Percentiles rank a stretch among this genome's conserved stretches.
Conservation (phyloP, 768 basidiomycete species). For the Hygrocybe coccinea region DNA sequence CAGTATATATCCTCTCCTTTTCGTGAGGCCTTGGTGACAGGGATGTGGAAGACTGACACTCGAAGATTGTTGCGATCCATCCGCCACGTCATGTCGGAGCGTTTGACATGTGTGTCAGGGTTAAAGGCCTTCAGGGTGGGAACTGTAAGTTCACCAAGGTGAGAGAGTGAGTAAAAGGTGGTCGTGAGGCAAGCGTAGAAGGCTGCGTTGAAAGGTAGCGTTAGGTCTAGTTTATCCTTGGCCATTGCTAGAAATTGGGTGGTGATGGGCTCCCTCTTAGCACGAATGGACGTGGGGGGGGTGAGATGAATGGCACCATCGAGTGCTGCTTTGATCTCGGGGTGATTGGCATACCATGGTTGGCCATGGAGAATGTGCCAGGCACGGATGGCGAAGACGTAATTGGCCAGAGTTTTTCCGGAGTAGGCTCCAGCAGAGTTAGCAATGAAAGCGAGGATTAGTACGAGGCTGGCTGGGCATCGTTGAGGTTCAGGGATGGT, state of each 20-base stretch:
- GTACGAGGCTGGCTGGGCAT: slow-evolving; percentile 20
- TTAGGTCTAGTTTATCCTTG: slow-evolving; percentile 20
- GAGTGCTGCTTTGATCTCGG: slow-evolving; percentile 25
- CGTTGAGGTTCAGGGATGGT: slow-evolving; percentile 28
- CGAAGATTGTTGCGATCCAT: slow-evolving; percentile 20
- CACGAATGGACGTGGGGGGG: slow-evolving; percentile 27
- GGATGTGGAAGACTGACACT: slow-evolving; percentile 21
- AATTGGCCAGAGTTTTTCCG: slow-evolving; percentile 32
- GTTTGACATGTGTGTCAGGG: slow-evolving; percentile 26
- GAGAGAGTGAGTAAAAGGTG: slow-evolving; percentile 31
- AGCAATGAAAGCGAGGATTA: slow-evolving; percentile 30
- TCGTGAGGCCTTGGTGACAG: slow-evolving; percentile 17
- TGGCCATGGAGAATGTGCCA: slow-evolving; percentile 46
- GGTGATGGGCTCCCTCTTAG: slow-evolving; percentile 30
- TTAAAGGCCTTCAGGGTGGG: slow-evolving; percentile 27
- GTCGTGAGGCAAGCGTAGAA: slow-evolving; percentile 37
- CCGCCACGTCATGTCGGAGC: slow-evolving; percentile 10
- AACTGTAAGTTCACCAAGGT: slow-evolving; percentile 38
- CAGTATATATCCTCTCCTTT: slow-evolving; percentile 32
- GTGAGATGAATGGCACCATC: slow-evolving; percentile 26
- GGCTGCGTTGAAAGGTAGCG: slow-evolving; percentile 30
- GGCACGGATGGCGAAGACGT: slow-evolving; percentile 34
- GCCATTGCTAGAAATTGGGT: slow-evolving; percentile 20
- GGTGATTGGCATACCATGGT: slow-evolving; percentile 24
- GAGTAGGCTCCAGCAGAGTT: slow-evolving; percentile 31